These are phyloP conservation scores for Aspergillus sp. DNA, from an alignment of 2,329 filamentous ascomycete species.

Conservation along the genomic window DNA sequence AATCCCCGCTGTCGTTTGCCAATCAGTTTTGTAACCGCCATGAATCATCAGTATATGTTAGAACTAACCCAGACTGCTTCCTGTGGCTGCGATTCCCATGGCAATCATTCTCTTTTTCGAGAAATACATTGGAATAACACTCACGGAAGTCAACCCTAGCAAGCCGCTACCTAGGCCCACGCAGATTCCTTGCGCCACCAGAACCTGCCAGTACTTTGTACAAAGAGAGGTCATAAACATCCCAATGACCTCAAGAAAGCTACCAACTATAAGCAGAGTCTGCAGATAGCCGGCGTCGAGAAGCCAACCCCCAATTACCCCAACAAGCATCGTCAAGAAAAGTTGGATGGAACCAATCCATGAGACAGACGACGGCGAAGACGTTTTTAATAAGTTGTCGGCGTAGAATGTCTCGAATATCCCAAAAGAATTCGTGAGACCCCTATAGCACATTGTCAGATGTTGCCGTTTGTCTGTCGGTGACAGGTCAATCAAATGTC, in stretches of 20 bases:
- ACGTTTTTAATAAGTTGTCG: constrained; percentile 25
- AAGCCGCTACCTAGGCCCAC: constrained; percentile 50
- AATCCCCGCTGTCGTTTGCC: too few species aligned
- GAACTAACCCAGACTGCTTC: constrained; percentile 28
- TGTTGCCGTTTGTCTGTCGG: too few species aligned
- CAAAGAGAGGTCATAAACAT: constrained; percentile 15
- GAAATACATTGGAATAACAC: constrained; percentile 37
- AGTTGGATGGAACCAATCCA: constrained; percentile 52
- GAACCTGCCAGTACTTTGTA: constrained; percentile 50
- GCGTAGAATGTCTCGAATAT: constrained; percentile 39
- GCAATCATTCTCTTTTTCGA: constrained; percentile 39
- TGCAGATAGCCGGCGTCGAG: constrained; percentile 45
- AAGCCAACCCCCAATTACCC: constrained; percentile 42
- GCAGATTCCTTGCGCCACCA: constrained; percentile 54
- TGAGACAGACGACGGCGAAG: constrained; percentile 36
- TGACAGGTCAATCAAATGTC: too few species aligned
- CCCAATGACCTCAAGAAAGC: constrained; percentile 16
- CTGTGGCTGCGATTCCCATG: constrained; percentile 43
- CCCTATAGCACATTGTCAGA: too few species aligned
- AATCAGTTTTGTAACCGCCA: too few species aligned
- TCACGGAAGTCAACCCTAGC: neutral
- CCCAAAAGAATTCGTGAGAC: constrained; percentile 1
- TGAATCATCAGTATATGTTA: too few species aligned
- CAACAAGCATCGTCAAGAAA: constrained; percentile 42
- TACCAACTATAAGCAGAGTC: constrained; percentile 15